phyloP scores from a whole-genome alignment of 1,284 basidiomycete genomes.

The Leccinum laetum region DNA sequence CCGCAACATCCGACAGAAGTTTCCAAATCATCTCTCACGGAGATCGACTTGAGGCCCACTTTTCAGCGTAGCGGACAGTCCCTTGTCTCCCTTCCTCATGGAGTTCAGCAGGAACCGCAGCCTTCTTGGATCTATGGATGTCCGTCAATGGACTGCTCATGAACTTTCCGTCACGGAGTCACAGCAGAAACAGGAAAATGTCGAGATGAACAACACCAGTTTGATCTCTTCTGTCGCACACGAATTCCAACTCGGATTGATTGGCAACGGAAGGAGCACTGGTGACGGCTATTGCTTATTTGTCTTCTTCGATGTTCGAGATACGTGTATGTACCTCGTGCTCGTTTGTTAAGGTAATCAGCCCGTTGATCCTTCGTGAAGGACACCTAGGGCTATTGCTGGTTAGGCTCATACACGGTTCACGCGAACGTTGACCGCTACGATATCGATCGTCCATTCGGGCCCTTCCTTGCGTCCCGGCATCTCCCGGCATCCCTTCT shows the following conservation, averaged over 20 bases:
- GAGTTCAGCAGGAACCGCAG: constrained; percentile 20
- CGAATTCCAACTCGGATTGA: constrained; percentile 24
- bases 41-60: constrained; percentile 11
- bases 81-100: constrained; percentile 31
- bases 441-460: too few relatives aligned
- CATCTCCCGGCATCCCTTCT: too few relatives aligned
- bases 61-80: background rate
- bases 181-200: too few relatives aligned
- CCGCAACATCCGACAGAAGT: too few relatives aligned
- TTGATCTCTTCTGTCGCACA: constrained; percentile 26
- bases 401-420: background rate
- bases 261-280: constrained; percentile 26
- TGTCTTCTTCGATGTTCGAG: background rate
- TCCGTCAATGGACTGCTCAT: constrained; percentile 20
- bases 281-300: constrained; percentile 12
- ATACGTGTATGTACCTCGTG: background rate
- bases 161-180: too few relatives aligned
- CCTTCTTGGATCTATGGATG: constrained; percentile 27
- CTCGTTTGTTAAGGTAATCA: background rate
- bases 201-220: too few relatives aligned
- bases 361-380: background rate
- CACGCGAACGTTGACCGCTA: background rate
- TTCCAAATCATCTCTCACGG: constrained; percentile 19
- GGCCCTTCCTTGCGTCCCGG: too few relatives aligned
- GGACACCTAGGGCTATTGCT: background rate